Evolutionary conservation across 169 alveolate genomes (phyloP).

Genomic region (Miamiensis avidus): DNA sequence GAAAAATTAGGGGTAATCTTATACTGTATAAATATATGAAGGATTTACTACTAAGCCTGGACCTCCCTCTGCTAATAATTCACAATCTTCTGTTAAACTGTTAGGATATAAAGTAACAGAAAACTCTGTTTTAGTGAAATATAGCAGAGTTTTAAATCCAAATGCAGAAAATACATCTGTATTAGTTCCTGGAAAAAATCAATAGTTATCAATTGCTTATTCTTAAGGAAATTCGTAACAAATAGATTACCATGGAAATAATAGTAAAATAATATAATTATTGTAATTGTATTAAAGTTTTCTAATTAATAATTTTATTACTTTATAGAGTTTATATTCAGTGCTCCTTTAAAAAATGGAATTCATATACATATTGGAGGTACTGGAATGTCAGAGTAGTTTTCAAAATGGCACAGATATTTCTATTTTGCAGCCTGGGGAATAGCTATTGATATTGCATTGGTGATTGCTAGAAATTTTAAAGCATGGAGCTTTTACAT

Average conservation of each 20-base stretch:
- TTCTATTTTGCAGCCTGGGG: not conserved
- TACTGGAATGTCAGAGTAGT: not conserved
- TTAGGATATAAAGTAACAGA: not conserved
- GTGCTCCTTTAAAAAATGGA: too few relatives aligned
- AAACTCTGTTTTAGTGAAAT: not conserved
- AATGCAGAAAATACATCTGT: too few relatives aligned
- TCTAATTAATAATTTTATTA: too few relatives aligned
- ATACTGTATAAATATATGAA: not conserved
- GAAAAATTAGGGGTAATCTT: not conserved
- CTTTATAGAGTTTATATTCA: too few relatives aligned
- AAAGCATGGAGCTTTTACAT: not conserved
- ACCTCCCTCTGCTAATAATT: not conserved
- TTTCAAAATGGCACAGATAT: not conserved
- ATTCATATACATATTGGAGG: too few relatives aligned
- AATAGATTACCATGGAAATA: not conserved
- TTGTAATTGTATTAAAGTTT: too few relatives aligned
- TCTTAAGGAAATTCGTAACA: not conserved
- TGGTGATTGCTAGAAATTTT: not conserved
- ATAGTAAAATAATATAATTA: not conserved
- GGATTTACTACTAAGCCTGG: not conserved
- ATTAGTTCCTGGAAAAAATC: not conserved
- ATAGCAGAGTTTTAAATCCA: not conserved
- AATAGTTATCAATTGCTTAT: not conserved
- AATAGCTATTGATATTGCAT: not conserved
- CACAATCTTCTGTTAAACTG: not conserved